phyloP scores from a whole-genome alignment of 148 eudicot genomes.

The Dysphania ambrosioides region DNA sequence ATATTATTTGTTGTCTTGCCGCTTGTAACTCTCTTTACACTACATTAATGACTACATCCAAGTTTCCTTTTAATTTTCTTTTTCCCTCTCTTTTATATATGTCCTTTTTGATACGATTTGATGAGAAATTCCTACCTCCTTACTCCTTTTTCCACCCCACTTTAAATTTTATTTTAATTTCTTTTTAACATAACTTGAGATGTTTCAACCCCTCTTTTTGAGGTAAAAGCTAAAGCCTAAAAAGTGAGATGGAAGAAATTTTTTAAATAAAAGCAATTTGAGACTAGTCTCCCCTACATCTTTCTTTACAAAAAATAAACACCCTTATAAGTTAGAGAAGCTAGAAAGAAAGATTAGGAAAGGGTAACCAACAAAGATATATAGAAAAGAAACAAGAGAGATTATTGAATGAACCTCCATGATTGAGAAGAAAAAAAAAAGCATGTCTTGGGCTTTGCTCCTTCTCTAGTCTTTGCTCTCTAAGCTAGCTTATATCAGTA shows the following conservation, averaged over 20 bases:
- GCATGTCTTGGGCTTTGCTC: conserved; percentile 29
- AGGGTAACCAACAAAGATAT: conserved; percentile 25
- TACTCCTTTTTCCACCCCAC: conserved; percentile 39
- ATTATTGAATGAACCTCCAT: conserved; percentile 21
- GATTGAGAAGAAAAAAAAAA: conserved; percentile 33
- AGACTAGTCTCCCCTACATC: background rate
- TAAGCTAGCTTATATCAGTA: too few species aligned
- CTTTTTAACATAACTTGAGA: too few species aligned
- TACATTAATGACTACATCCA: conserved; percentile 1
- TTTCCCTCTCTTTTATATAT: background rate
- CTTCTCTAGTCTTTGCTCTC: conserved; percentile 26
- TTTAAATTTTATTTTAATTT: conserved; percentile 31
- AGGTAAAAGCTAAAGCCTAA: conserved; percentile 60
- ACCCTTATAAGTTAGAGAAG: background rate
- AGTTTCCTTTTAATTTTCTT: background rate
- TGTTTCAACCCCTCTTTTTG: conserved; percentile 37
- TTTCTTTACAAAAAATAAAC: too few species aligned
- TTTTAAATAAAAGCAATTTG: background rate
- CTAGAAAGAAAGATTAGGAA: conserved; percentile 9
- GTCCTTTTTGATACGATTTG: conserved; percentile 25
- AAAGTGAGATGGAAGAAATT: conserved; percentile 30
- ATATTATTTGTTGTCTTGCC: too few species aligned
- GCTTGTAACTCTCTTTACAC: too few species aligned
- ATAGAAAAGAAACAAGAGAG: conserved; percentile 11
- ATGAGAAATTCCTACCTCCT: conserved; percentile 40